phyloP scores from a whole-genome alignment of 192 early-diverging fungal species.

The Mortierella hygrophila region DNA sequence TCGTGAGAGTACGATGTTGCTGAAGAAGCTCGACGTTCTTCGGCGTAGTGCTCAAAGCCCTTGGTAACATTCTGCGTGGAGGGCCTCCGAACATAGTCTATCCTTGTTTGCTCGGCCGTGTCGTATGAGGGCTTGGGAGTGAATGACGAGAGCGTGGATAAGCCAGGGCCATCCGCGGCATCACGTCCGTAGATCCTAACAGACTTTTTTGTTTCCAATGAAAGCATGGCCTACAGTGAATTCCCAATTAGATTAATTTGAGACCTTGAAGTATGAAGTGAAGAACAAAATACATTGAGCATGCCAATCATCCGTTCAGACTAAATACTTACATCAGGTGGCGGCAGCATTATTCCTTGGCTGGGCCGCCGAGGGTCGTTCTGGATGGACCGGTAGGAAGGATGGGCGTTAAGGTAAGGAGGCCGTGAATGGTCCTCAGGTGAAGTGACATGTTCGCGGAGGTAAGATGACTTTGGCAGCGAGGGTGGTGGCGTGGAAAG shows the following conservation, averaged over 20 bases:
- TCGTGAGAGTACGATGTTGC: background rate
- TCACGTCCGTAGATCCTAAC: slow-evolving; percentile 36
- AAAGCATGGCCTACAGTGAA: slow-evolving; percentile 6
- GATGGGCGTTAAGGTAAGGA: slow-evolving; percentile 4
- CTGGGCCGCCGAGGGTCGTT: slow-evolving; percentile 24
- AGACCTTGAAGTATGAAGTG: too few relatives aligned
- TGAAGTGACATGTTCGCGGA: slow-evolving; percentile 1
- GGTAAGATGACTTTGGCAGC: slow-evolving; percentile 8
- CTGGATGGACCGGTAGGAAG: slow-evolving; percentile 23
- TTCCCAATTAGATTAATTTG: background rate
- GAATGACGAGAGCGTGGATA: slow-evolving; percentile 26
- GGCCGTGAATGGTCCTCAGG: slow-evolving; percentile 3
- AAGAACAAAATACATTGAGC: background rate
- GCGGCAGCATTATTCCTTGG: slow-evolving; percentile 26
- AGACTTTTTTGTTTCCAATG: slow-evolving; percentile 11
- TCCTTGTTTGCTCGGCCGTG: slow-evolving; percentile 21
- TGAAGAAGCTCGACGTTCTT: slow-evolving; percentile 19
- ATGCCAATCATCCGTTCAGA: background rate
- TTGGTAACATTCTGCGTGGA: slow-evolving; percentile 15
- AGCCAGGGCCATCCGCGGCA: slow-evolving; percentile 28
- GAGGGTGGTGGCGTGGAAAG: slow-evolving; percentile 4
- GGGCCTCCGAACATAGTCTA: slow-evolving; percentile 6
- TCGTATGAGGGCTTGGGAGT: slow-evolving; percentile 24
- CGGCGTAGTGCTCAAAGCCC: slow-evolving; percentile 5
- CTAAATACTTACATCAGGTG: slow-evolving; percentile 11